These are phyloP conservation scores for Alternaria metachromatica DNA, from an alignment of 2,329 filamentous ascomycete species.

Conservation along the genomic window DNA sequence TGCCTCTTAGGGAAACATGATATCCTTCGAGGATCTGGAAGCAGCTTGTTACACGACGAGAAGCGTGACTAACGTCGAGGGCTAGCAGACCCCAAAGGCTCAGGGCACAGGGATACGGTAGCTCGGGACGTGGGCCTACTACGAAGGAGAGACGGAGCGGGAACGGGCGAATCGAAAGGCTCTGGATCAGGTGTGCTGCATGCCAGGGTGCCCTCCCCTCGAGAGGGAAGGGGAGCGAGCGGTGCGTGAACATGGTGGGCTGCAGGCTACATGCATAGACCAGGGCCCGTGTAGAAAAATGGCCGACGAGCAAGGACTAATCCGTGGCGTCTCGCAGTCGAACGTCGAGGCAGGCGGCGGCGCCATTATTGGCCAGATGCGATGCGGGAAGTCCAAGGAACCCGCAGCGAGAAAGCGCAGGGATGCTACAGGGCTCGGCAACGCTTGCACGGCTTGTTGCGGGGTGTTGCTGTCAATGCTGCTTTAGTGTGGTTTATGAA, in stretches of 20 bases:
- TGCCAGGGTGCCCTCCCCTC: slow-evolving; percentile 42
- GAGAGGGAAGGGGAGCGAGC: slow-evolving; percentile 42
- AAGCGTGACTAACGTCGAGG: slow-evolving; percentile 48
- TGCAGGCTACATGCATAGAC: slow-evolving; percentile 42
- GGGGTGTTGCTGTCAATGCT: slow-evolving; percentile 45
- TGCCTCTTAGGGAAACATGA: slow-evolving; percentile 47
- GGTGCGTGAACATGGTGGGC: slow-evolving; percentile 46
- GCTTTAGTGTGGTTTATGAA: slow-evolving; percentile 32
- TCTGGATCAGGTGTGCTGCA: slow-evolving; percentile 47
- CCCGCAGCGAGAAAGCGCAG: slow-evolving; percentile 38
- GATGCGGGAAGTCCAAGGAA: slow-evolving; percentile 49
- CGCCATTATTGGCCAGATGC: slow-evolving; percentile 47
- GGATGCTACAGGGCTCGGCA: slow-evolving; percentile 49
- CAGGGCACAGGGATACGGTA: slow-evolving; percentile 49
- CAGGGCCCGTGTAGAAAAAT: slow-evolving; percentile 47
- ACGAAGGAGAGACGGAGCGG: slow-evolving; percentile 40
- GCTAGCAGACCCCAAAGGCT: slow-evolving; percentile 43
- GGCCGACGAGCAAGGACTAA: slow-evolving; percentile 49
- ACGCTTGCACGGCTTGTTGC: slow-evolving; percentile 49
- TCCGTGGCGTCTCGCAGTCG: slow-evolving; percentile 48
- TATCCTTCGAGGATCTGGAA: slow-evolving; percentile 49
- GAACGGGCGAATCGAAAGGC: slow-evolving; percentile 46
- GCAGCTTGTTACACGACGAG: slow-evolving; percentile 49
- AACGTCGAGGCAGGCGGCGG: slow-evolving; percentile 42
- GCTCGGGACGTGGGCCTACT: slow-evolving; percentile 50